Base-by-base conservation (phyloP, 139 green algal species). In the Pleodorina starrii region DNA sequence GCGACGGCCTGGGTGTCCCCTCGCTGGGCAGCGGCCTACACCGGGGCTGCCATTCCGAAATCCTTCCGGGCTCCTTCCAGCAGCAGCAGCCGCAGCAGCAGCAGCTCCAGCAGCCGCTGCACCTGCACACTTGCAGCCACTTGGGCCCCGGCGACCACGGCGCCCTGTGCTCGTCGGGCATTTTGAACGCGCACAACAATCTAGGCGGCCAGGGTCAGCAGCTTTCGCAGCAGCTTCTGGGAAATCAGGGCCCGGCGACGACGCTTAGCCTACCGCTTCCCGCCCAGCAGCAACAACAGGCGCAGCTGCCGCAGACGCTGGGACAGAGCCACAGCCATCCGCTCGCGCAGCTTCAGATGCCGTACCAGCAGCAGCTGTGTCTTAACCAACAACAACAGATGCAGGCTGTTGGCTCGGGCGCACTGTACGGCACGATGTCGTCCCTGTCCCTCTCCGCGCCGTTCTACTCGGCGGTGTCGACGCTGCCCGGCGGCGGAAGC, bases 341-440 rank as follows among this genome's bases (percentile, higher is more conserved):
- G 42, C 72, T 80, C 1, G 12, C 32, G 40, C 72, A 80, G 38
- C 38, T 80, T 40, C 72, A 51, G 10, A 12, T 54, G 40, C 27
- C 72, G 72, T 57, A 80, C 72, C 51, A 85, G 51, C 78, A 73
- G 35, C 78, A 85, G 74, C 11, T 80, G 57, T 19, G 14, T 12
- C 14, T 36, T 19, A 35, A 10, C 48, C 48, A 17, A 5, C 50
- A 36, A 2, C 50, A 68, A 40, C 50, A 50, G 35, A 19, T 38
- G 78, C 78, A 74, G 10, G 5, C 54, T 25, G 29, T 2, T 25
- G 54, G 5, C 42, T 57, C 72, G 23, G 35, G 38, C 9, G 35
- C 40, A 2, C 69, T 51, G 40, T 59, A 59, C 72, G 12, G 12
- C 68, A 76, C 10, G 16, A 76, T 76, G 68, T 76, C 68, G 14